These are phyloP conservation scores for Thozetella sp. DNA, from an alignment of 495 filamentous ascomycete species.

Conservation along the genomic window DNA sequence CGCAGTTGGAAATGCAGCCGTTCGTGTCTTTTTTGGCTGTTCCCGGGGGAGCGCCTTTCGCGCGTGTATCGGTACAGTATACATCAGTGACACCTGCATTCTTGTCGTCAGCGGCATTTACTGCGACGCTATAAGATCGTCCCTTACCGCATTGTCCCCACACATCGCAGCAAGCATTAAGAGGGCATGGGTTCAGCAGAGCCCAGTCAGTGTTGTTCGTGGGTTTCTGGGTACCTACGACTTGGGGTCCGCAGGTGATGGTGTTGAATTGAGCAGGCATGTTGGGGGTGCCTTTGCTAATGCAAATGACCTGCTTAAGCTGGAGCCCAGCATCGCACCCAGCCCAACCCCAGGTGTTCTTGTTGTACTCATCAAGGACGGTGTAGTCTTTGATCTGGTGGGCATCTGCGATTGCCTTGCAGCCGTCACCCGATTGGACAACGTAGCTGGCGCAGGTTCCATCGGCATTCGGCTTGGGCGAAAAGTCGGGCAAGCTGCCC, in stretches of 20 bases:
- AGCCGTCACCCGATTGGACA: background rate
- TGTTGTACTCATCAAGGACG: conserved; percentile 25
- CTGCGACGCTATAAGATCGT: too few species aligned
- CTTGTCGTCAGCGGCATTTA: too few species aligned
- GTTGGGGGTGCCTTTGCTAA: conserved; percentile 33
- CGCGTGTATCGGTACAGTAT: conserved; percentile 28
- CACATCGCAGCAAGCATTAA: conserved; percentile 21
- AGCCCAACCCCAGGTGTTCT: conserved; percentile 34
- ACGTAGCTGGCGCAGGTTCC: background rate
- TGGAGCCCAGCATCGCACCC: conserved; percentile 28
- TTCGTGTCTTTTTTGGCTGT: conserved; percentile 23
- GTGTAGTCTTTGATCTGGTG: background rate
- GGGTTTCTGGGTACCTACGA: background rate
- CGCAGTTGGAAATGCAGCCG: conserved; percentile 44
- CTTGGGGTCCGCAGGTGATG: conserved; percentile 32
- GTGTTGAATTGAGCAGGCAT: conserved; percentile 30
- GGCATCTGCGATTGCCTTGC: background rate
- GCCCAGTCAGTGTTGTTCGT: background rate
- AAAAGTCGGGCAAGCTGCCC: background rate
- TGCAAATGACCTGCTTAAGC: conserved; percentile 22
- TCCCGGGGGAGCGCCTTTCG: conserved; percentile 33
- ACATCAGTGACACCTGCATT: conserved; percentile 30
- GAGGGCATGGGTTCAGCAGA: conserved; percentile 18
- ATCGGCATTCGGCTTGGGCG: background rate
- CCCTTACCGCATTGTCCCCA: conserved; percentile 49